A percentile compares a stretch with the other conserved stretches of the same genome.
phyloP scores from a whole-genome alignment of 257 asterid species.

The Primulina tabacum region DNA sequence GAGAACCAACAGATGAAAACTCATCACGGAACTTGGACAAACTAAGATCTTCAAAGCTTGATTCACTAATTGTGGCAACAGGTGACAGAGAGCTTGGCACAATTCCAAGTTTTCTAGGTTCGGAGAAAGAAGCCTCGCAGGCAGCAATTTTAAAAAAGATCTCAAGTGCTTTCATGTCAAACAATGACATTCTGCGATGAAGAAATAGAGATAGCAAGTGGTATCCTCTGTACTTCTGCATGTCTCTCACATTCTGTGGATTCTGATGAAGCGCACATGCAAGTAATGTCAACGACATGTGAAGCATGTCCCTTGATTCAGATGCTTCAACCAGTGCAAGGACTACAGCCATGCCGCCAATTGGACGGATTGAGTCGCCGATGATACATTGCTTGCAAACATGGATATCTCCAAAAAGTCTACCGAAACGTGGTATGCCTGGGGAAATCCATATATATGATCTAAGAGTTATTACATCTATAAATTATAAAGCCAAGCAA shows the following conservation, averaged over 20 bases:
- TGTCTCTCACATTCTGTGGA: constrained; percentile 95
- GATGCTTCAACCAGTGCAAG: constrained; percentile 99
- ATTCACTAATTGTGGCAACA: constrained; percentile 46
- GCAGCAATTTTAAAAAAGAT: constrained; percentile 98
- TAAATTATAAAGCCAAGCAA: constrained; percentile 1
- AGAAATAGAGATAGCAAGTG: constrained; percentile 93
- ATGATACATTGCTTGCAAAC: constrained; percentile 89
- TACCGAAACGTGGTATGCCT: constrained; percentile 99
- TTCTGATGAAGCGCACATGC: constrained; percentile 93
- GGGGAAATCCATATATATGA: constrained; percentile 29
- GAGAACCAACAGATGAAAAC: constrained; percentile 87
- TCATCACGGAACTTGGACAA: constrained; percentile 79
- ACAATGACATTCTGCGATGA: constrained; percentile 87
- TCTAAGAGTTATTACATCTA: constrained; percentile 19
- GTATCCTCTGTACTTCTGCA: constrained; percentile 93
- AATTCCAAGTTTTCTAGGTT: constrained; percentile 59
- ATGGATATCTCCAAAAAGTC: constrained; percentile 83
- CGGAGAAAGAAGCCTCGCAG: constrained; percentile 97
- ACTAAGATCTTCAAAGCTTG: constrained; percentile 70
- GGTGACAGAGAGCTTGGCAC: constrained; percentile 52
- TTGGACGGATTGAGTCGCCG: constrained; percentile 86
- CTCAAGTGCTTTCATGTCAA: constrained; percentile 98
- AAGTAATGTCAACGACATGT: constrained; percentile 84
- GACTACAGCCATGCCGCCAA: constrained; percentile 95
- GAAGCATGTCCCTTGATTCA: constrained; percentile 98